These are phyloP conservation scores for Trichoderma sp. DNA, from an alignment of 2,329 filamentous ascomycete species.

Conservation along the genomic window DNA sequence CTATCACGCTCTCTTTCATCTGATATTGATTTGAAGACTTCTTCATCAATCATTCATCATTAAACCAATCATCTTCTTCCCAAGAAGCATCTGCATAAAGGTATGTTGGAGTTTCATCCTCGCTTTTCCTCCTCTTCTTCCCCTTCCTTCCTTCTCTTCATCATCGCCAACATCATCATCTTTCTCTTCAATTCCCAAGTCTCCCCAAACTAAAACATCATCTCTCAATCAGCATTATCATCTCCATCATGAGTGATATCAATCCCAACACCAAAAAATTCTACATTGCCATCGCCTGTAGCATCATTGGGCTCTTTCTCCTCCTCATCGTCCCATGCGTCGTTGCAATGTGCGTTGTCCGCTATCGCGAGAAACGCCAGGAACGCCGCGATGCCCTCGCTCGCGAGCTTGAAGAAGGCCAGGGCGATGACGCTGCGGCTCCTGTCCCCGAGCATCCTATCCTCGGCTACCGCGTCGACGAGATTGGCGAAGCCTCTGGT, in stretches of 20 bases:
- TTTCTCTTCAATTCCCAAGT: background rate
- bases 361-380: constrained; percentile 10
- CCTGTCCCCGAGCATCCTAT: background rate
- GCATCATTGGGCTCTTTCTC: background rate
- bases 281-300: background rate
- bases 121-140: background rate
- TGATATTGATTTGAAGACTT: background rate
- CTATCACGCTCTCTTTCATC: background rate
- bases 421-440: background rate
- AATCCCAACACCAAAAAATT: background rate
- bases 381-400: background rate
- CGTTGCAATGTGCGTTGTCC: constrained; percentile 5
- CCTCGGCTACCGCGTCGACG: background rate
- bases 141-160: background rate
- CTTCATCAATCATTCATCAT: background rate
- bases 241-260: background rate
- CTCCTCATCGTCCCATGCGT: constrained; percentile 2
- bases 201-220: background rate
- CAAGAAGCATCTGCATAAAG: background rate
- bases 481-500: constrained; percentile 1
- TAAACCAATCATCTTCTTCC: background rate
- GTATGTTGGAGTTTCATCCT: background rate
- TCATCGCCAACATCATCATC: background rate
- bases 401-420: background rate
- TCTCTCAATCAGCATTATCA: background rate